Conservation (phyloP, 805 yeast genomes). For the Ogataea pilisensis region DNA sequence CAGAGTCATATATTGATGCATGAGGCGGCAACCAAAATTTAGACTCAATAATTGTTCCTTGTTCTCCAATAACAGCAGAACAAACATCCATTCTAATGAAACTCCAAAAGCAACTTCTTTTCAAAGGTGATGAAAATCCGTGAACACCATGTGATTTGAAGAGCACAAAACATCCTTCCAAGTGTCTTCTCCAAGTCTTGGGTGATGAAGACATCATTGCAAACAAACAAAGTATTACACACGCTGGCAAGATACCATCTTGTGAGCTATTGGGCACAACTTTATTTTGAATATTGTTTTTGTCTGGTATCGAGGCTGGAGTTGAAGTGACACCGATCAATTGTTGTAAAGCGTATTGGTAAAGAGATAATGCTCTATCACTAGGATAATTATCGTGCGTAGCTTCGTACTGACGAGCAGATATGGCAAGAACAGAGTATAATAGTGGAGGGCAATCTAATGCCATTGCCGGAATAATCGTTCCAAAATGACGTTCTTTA, state of each 20-base stretch:
- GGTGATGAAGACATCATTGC: constrained; percentile 41
- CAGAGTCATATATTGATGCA: constrained; percentile 18
- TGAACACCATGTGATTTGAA: constrained; percentile 34
- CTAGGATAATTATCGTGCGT: constrained; percentile 8
- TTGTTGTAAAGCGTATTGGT: constrained; percentile 11
- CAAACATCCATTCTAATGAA: constrained; percentile 41
- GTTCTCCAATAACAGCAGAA: constrained; percentile 37
- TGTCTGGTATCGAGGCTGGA: background rate
- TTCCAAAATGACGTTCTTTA: constrained; percentile 18
- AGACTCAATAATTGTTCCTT: constrained; percentile 33
- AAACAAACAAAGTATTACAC: constrained; percentile 31
- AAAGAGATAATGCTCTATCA: constrained; percentile 7
- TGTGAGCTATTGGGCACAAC: background rate
- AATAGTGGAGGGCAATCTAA: constrained; percentile 6
- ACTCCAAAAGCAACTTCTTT: constrained; percentile 39
- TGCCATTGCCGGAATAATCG: constrained; percentile 17
- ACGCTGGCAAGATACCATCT: constrained; percentile 8
- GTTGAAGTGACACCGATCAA: background rate
- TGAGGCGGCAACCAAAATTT: constrained; percentile 34
- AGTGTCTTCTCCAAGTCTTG: constrained; percentile 37
- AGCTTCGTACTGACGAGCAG: constrained; percentile 11
- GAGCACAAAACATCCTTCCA: constrained; percentile 39
- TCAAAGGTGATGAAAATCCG: constrained; percentile 35
- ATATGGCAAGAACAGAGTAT: constrained; percentile 7
- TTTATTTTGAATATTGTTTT: background rate